Evolutionary conservation across 2,329 filamentous ascomycete species (phyloP).

Genomic region (Cercospora berteroae): DNA sequence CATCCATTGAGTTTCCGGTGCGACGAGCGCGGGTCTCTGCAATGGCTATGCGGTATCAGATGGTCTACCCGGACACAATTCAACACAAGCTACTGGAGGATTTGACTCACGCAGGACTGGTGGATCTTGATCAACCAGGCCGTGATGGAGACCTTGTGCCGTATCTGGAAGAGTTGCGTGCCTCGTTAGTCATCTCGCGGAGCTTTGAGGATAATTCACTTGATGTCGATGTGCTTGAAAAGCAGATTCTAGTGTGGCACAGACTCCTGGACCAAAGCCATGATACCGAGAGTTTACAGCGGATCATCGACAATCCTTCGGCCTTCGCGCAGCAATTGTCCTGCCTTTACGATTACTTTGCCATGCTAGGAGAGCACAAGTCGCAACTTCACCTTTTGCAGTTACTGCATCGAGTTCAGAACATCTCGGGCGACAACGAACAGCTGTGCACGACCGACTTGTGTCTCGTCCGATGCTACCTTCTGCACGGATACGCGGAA

Average conservation of each 20-base stretch:
- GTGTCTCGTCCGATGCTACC: conserved; percentile 54
- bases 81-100: conserved; percentile 14
- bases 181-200: conserved; percentile 38
- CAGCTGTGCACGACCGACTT: conserved; percentile 31
- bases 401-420: conserved; percentile 14
- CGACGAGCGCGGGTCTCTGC: conserved; percentile 32
- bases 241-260: conserved; percentile 41
- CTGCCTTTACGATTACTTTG: conserved; percentile 56
- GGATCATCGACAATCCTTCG: conserved; percentile 51
- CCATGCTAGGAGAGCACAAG: conserved; percentile 56
- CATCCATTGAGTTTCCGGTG: conserved; percentile 27
- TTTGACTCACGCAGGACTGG: conserved; percentile 11
- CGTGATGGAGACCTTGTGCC: conserved; percentile 38
- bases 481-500: conserved; percentile 59
- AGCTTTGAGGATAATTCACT: conserved; percentile 16
- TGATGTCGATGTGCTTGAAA: conserved; percentile 30
- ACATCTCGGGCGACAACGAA: neutral
- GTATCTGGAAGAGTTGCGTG: conserved; percentile 39
- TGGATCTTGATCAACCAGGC: conserved; percentile 20
- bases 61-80: conserved; percentile 28
- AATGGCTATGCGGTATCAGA: conserved; percentile 26
- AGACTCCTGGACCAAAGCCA: conserved; percentile 35
- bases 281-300: conserved; percentile 42
- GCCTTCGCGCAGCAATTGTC: conserved; percentile 53
- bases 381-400: conserved; percentile 18